phyloP scores from a whole-genome alignment of 1,284 basidiomycete genomes.

The Fomitopsis pinicola region DNA sequence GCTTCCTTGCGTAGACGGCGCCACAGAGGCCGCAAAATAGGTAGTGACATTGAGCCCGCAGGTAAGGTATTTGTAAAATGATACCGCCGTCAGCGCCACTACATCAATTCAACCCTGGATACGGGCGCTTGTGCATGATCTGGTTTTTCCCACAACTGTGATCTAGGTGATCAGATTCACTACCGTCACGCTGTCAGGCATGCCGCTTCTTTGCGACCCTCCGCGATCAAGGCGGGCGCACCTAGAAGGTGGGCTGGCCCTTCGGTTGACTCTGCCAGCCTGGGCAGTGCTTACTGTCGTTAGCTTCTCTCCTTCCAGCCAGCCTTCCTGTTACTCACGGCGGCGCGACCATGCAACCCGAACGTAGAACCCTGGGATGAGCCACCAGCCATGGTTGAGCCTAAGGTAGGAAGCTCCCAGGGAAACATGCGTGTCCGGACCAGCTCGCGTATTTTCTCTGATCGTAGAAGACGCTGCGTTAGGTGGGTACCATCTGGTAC shows the following conservation, averaged over 20 bases:
- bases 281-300: too few relatives aligned
- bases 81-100: not conserved
- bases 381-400: too few relatives aligned
- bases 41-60: not conserved
- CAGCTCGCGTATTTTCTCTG: not conserved
- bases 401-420: not conserved
- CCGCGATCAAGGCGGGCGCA: too few relatives aligned
- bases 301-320: too few relatives aligned
- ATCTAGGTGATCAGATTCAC: not conserved
- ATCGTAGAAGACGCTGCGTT: not conserved
- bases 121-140: not conserved
- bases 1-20: not conserved
- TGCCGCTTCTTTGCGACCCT: too few relatives aligned
- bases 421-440: not conserved
- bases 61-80: not conserved
- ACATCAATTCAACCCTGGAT: not conserved
- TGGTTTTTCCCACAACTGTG: not conserved
- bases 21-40: not conserved
- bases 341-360: too few relatives aligned
- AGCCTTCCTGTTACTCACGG: too few relatives aligned
- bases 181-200: not conserved
- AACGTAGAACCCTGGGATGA: too few relatives aligned
- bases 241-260: too few relatives aligned
- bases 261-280: too few relatives aligned
- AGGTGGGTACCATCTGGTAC: not conserved